A percentile compares a stretch with the other conserved stretches of the same genome.
These are phyloP conservation scores for Glaciozyma martinii DNA, from an alignment of 768 basidiomycete species.

Conservation along the genomic window DNA sequence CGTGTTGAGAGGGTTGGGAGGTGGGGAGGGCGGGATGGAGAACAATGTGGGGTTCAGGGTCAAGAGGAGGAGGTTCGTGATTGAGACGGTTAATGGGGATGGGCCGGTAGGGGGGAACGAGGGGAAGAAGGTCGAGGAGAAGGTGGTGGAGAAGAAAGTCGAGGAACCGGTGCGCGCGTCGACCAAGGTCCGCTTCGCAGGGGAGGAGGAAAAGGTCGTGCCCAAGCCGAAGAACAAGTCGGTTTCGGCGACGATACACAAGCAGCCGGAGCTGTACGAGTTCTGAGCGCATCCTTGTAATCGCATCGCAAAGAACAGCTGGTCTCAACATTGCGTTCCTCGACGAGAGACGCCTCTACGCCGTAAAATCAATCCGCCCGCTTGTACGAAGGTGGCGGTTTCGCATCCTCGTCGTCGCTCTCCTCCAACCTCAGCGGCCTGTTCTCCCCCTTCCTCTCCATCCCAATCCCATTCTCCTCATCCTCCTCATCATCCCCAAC, in stretches of 20 bases:
- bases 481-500: conserved; percentile 22
- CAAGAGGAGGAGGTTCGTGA: conserved; percentile 71
- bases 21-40: conserved; percentile 60
- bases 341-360: too few relatives aligned
- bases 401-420: background rate
- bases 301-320: too few relatives aligned
- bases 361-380: background rate
- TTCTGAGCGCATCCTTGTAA: conserved; percentile 30
- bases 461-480: background rate
- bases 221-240: background rate
- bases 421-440: background rate
- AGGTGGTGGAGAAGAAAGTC: background rate
- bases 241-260: background rate
- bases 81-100: conserved; percentile 73
- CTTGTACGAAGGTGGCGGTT: background rate
- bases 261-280: conserved; percentile 36
- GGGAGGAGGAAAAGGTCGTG: conserved; percentile 1
- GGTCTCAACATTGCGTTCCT: too few relatives aligned
- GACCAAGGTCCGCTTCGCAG: background rate
- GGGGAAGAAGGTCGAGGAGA: conserved; percentile 15
- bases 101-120: conserved; percentile 25
- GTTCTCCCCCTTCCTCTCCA: background rate
- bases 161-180: background rate
- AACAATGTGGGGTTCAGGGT: conserved; percentile 94
- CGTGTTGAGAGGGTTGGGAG: conserved; percentile 63